Evolutionary conservation across 78 protist genomes (phyloP).

Genomic region (Cyanophora paradoxa): DNA sequence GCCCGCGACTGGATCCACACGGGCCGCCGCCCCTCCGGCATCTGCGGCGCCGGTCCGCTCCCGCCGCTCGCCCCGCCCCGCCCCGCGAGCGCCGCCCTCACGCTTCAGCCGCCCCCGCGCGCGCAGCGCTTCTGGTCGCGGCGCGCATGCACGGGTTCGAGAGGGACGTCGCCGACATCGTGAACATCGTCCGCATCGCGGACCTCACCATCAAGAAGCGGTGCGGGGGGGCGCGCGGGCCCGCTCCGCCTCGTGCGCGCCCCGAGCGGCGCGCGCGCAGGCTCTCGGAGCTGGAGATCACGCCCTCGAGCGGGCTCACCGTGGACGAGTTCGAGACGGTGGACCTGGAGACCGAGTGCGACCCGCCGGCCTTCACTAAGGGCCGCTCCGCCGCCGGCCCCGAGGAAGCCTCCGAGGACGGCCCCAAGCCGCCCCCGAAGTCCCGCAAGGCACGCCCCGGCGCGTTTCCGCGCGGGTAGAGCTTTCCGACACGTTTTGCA

Average conservation of each 20-base stretch:
- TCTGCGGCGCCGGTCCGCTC: conserved; percentile 88
- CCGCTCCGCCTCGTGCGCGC: neutral
- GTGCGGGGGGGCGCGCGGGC: neutral
- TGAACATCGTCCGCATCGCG: conserved; percentile 71
- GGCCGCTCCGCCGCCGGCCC: neutral
- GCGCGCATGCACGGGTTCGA: conserved; percentile 84
- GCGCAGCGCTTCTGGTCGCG: conserved; percentile 82
- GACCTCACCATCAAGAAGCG: no score
- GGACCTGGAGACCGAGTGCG: neutral
- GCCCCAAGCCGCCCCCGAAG: neutral
- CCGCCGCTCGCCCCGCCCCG: no score
- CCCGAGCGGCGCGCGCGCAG: neutral
- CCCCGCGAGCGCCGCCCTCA: no score
- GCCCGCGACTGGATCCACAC: conserved; percentile 85
- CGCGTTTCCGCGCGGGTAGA: neutral
- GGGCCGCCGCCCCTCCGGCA: conserved; percentile 87
- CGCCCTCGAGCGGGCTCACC: conserved; percentile 12
- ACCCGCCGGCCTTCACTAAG: conserved; percentile 17
- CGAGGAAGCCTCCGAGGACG: neutral
- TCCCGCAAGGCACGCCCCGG: neutral
- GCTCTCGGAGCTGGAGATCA: conserved; percentile 29
- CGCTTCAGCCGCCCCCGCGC: no score
- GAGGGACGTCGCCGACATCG: conserved; percentile 25
- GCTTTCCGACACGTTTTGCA: neutral
- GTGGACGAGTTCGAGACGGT: conserved; percentile 4